These are phyloP conservation scores for Verbena officinalis DNA, from an alignment of 257 asterid species.

Conservation along the genomic window DNA sequence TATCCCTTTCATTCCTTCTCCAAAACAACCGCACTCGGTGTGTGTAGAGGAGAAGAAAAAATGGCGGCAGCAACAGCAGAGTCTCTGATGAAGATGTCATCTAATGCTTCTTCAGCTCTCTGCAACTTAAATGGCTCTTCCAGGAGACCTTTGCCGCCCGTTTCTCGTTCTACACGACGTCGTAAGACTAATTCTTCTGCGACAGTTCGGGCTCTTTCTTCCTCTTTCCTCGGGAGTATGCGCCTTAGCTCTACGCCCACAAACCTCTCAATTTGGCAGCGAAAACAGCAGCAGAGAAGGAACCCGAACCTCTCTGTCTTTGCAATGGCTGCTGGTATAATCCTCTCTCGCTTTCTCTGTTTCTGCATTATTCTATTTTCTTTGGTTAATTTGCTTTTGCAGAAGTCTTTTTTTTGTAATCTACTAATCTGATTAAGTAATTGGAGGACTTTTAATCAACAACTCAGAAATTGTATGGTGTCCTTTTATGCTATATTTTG, in stretches of 20 bases:
- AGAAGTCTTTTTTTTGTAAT: neutral
- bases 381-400: neutral
- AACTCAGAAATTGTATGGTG: neutral
- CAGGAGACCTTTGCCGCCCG: slow-evolving; percentile 48
- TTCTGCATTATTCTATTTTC: neutral
- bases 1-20: slow-evolving; percentile 19
- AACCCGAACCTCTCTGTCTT: slow-evolving; percentile 53
- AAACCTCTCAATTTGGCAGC: slow-evolving; percentile 43
- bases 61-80: slow-evolving; percentile 70
- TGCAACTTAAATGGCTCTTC: slow-evolving; percentile 75
- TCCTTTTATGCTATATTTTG: neutral
- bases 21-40: slow-evolving; percentile 19
- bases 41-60: slow-evolving; percentile 2
- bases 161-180: slow-evolving; percentile 49
- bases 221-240: slow-evolving; percentile 58
- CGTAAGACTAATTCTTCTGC: slow-evolving; percentile 34
- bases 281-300: slow-evolving; percentile 38
- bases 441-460: neutral
- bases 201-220: slow-evolving; percentile 51
- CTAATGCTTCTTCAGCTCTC: slow-evolving; percentile 65
- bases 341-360: slow-evolving; percentile 11
- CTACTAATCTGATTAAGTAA: neutral
- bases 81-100: slow-evolving; percentile 57
- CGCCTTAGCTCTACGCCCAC: slow-evolving; percentile 39
- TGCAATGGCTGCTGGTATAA: slow-evolving; percentile 80